These are phyloP conservation scores for Saccharomyces hybrid DNA, from an alignment of 1,139 yeast genomes.

Conservation along the genomic window DNA sequence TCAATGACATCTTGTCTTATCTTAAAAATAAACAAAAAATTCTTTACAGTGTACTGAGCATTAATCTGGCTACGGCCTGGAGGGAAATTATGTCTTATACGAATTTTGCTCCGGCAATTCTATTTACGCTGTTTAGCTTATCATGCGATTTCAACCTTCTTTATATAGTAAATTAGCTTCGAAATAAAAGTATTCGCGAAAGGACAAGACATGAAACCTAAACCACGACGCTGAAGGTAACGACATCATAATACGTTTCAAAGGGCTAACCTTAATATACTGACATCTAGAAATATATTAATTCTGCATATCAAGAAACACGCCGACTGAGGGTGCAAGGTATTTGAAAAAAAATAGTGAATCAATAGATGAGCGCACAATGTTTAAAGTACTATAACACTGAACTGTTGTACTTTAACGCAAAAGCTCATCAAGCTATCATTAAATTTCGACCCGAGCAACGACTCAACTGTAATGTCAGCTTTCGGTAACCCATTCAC, in stretches of 20 bases:
- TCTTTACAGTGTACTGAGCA: not conserved
- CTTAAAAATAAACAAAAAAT: too few species aligned
- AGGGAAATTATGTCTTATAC: not conserved
- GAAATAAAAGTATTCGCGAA: too few species aligned
- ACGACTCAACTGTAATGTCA: constrained; percentile 5
- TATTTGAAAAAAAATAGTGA: not conserved
- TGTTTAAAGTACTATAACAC: not conserved
- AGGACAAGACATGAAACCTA: not conserved
- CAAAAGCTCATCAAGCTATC: constrained; percentile 39
- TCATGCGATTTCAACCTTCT: not conserved
- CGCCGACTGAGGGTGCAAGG: not conserved
- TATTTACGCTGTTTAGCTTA: not conserved
- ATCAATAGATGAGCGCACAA: not conserved
- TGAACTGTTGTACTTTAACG: constrained; percentile 8
- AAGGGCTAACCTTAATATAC: not conserved
- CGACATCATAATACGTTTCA: not conserved
- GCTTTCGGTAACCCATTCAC: constrained; percentile 5
- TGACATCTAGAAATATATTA: not conserved
- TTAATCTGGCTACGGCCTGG: not conserved
- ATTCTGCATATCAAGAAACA: not conserved
- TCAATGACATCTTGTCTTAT: too few species aligned
- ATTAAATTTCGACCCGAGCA: constrained; percentile 18
- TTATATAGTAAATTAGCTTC: not conserved
- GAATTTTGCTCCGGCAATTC: not conserved
- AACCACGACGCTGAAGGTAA: not conserved